phyloP scores from a whole-genome alignment of 257 asterid genomes.

The Prunella vulgaris region DNA sequence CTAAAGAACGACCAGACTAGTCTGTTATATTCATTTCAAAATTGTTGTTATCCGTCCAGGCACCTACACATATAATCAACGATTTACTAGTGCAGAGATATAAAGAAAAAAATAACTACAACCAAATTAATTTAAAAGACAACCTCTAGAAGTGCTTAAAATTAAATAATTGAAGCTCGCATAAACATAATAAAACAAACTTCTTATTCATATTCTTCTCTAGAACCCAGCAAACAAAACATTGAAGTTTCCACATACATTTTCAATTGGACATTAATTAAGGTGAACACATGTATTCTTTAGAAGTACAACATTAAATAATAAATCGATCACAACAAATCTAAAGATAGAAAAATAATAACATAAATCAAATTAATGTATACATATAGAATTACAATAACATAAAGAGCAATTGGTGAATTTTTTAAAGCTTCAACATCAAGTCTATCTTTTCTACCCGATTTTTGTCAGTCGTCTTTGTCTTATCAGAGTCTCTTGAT shows the following conservation, averaged over 20 bases:
- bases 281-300: slow-evolving; percentile 5
- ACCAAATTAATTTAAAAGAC: background rate
- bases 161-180: background rate
- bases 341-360: slow-evolving; percentile 8
- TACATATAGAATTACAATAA: slow-evolving; percentile 13
- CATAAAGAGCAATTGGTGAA: slow-evolving; percentile 1
- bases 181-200: background rate
- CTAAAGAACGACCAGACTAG: background rate
- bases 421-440: slow-evolving; percentile 33
- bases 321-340: background rate
- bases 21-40: background rate
- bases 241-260: slow-evolving; percentile 4
- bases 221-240: background rate
- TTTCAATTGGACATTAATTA: background rate
- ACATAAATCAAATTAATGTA: background rate
- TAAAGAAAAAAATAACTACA: background rate
- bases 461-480: background rate
- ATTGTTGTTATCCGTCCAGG: background rate
- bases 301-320: background rate
- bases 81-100: background rate
- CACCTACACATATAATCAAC: background rate
- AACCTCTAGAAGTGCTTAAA: background rate
- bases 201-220: background rate
- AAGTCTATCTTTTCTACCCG: slow-evolving; percentile 25
- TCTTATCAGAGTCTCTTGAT: slow-evolving; percentile 32